These are phyloP conservation scores for Fusarium nygamai DNA, from an alignment of 2,329 filamentous ascomycete species.

Conservation along the genomic window DNA sequence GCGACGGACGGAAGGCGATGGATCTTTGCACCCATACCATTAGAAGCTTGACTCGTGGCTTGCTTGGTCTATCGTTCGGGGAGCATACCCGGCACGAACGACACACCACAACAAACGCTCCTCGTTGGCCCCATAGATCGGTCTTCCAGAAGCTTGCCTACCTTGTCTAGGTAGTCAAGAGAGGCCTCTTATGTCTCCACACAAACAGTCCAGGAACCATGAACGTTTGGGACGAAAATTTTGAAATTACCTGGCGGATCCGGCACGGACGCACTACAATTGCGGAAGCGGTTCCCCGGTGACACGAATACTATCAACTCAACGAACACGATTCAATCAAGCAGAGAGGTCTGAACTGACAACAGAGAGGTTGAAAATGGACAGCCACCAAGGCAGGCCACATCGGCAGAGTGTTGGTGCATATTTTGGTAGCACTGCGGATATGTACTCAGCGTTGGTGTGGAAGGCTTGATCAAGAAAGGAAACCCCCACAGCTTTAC, in stretches of 20 bases:
- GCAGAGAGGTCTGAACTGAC: slow-evolving; percentile 16
- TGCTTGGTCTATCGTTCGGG: slow-evolving; percentile 28
- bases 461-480: background rate
- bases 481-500: background rate
- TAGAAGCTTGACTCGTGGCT: slow-evolving; percentile 36
- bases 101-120: slow-evolving; percentile 30
- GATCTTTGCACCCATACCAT: slow-evolving; percentile 14
- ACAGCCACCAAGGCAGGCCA: slow-evolving; percentile 31
- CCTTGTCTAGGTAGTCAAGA: slow-evolving; percentile 26
- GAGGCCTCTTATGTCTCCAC: slow-evolving; percentile 35
- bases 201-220: slow-evolving; percentile 31
- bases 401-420: slow-evolving; percentile 30
- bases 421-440: background rate
- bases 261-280: slow-evolving; percentile 34
- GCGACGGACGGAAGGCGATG: slow-evolving; percentile 23
- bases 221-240: slow-evolving; percentile 38
- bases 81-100: slow-evolving; percentile 34
- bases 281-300: slow-evolving; percentile 48
- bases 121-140: slow-evolving; percentile 28
- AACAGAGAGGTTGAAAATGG: slow-evolving; percentile 31
- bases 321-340: slow-evolving; percentile 26
- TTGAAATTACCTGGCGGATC: slow-evolving; percentile 46
- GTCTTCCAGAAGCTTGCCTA: slow-evolving; percentile 44
- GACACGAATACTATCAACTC: slow-evolving; percentile 38
- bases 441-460: background rate